These are phyloP conservation scores for Psilocybe cyanescens DNA, from an alignment of 768 basidiomycete genomes.

Conservation along the genomic window DNA sequence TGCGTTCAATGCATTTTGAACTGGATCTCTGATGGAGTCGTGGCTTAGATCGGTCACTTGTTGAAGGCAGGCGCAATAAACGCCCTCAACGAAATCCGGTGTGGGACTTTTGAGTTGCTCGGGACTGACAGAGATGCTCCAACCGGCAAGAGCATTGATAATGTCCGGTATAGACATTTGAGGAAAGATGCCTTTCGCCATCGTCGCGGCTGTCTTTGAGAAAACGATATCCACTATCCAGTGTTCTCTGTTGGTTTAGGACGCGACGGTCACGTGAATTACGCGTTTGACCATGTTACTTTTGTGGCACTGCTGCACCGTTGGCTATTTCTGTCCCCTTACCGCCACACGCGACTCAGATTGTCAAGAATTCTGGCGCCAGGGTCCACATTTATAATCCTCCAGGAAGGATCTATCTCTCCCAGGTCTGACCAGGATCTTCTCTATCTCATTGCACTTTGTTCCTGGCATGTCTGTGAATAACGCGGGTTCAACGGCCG, in stretches of 20 bases:
- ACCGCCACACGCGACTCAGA: neutral
- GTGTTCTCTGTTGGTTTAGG: slow-evolving; percentile 1
- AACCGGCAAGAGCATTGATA: slow-evolving; percentile 62
- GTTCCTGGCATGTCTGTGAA: too few relatives aligned
- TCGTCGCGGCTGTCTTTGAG: slow-evolving; percentile 20
- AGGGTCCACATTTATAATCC: neutral
- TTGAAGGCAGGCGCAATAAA: slow-evolving; percentile 74
- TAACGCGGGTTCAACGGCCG: neutral
- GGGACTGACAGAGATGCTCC: slow-evolving; percentile 68
- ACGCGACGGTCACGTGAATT: slow-evolving; percentile 26
- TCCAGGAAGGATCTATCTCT: neutral
- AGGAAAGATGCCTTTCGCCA: slow-evolving; percentile 63
- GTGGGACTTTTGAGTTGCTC: slow-evolving; percentile 73
- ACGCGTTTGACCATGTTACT: slow-evolving; percentile 27
- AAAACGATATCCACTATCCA: neutral
- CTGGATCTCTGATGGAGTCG: slow-evolving; percentile 61
- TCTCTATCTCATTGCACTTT: too few relatives aligned
- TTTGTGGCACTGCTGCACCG: neutral
- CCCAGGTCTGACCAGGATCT: too few relatives aligned
- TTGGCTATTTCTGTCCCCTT: neutral
- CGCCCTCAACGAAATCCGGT: slow-evolving; percentile 68
- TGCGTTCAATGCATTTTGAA: slow-evolving; percentile 54
- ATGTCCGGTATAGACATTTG: slow-evolving; percentile 69
- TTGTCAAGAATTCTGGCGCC: neutral
- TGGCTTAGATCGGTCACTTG: slow-evolving; percentile 69